phyloP scores from a whole-genome alignment of 2,329 filamentous ascomycete species.

The Claviceps citrina region DNA sequence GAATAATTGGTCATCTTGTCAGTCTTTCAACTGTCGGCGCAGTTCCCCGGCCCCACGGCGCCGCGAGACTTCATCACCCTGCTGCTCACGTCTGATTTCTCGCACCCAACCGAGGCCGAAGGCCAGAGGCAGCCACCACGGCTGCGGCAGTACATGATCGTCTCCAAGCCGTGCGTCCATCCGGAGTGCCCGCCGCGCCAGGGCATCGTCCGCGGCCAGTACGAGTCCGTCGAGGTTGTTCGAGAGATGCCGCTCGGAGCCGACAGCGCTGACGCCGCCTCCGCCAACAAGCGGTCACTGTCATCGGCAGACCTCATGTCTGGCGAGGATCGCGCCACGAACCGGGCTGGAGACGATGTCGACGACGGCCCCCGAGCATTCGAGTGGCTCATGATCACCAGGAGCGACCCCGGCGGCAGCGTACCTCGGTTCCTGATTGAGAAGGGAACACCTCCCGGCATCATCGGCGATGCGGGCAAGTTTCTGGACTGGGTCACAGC shows the following conservation, averaged over 20 bases:
- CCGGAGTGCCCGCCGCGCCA: constrained; percentile 52
- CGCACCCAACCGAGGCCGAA: constrained; percentile 17
- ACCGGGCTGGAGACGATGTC: constrained; percentile 17
- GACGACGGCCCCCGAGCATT: constrained; percentile 26
- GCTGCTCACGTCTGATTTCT: constrained; percentile 50
- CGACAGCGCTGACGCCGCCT: neutral
- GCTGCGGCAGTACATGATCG: constrained; percentile 62
- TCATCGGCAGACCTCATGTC: constrained; percentile 18
- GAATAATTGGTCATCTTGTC: constrained; percentile 1
- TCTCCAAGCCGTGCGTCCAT: constrained; percentile 73
- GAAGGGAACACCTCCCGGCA: constrained; percentile 67
- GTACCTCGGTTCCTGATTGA: constrained; percentile 89
- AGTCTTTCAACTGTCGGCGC: constrained; percentile 76
- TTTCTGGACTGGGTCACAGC: constrained; percentile 59
- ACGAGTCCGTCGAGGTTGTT: constrained; percentile 85
- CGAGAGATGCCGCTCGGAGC: constrained; percentile 55
- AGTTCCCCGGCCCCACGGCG: constrained; percentile 78
- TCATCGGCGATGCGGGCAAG: constrained; percentile 63
- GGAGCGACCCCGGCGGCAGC: constrained; percentile 75
- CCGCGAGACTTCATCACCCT: constrained; percentile 78
- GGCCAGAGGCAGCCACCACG: constrained; percentile 6
- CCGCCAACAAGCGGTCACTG: constrained; percentile 16
- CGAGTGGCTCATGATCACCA: constrained; percentile 87
- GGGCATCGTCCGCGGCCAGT: constrained; percentile 69
- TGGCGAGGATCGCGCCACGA: constrained; percentile 13